Evolutionary conservation across 805 yeast species (phyloP).

Genomic region (Teunomyces panamensis): DNA sequence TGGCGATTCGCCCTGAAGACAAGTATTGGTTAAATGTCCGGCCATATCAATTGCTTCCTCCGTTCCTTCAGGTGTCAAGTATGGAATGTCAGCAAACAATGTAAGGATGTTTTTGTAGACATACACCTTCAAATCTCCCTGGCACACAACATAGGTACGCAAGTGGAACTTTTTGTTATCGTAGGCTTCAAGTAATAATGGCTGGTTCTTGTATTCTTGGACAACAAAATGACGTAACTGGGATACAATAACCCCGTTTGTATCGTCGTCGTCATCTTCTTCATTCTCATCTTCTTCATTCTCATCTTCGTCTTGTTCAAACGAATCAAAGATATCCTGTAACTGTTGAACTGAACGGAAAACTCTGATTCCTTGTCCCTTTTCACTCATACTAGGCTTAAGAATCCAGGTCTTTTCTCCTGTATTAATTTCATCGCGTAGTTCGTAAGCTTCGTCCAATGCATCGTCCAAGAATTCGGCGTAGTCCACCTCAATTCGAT

Average conservation of each 20-base stretch:
- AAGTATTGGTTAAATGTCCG: conserved; percentile 92
- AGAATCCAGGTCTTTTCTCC: conserved; percentile 73
- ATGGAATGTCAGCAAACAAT: conserved; percentile 66
- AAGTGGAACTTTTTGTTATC: conserved; percentile 81
- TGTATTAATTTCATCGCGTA: conserved; percentile 69
- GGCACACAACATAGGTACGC: conserved; percentile 75
- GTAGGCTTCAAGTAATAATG: conserved; percentile 62
- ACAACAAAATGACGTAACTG: conserved; percentile 89
- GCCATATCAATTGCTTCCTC: conserved; percentile 44
- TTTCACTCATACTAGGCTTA: conserved; percentile 96
- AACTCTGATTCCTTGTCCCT: conserved; percentile 91
- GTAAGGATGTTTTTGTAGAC: conserved; percentile 81
- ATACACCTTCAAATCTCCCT: conserved; percentile 71
- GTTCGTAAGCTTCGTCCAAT: conserved; percentile 86
- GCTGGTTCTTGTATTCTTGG: conserved; percentile 72
- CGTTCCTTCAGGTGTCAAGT: conserved; percentile 22
- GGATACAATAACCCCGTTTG: conserved; percentile 74
- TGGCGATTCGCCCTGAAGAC: conserved; percentile 61
- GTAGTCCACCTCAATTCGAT: conserved; percentile 82
- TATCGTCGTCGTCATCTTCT: conserved; percentile 33
- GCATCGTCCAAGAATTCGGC: conserved; percentile 96
- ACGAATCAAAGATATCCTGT: conserved; percentile 78
- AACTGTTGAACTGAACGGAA: conserved; percentile 77
- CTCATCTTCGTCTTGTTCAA: conserved; percentile 69
- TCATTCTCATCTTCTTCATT: conserved; percentile 57